Evolutionary conservation across 306 rosid genomes (phyloP).

Genomic region (Vigna hirtella): DNA sequence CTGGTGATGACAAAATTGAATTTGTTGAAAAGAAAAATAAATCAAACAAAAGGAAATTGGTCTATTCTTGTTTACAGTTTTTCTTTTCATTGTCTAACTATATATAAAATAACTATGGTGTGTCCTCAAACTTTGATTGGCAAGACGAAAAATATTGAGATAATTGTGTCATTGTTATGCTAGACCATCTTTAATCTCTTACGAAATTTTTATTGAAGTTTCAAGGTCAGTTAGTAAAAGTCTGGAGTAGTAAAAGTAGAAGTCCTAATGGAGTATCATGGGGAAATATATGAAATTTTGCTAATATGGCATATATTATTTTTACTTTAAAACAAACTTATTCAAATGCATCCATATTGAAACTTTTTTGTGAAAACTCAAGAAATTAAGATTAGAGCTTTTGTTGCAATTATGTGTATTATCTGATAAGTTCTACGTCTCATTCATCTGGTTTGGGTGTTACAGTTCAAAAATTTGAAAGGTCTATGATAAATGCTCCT

Average conservation of each 20-base stretch:
- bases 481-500: constrained; percentile 80
- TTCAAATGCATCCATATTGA: constrained; percentile 25
- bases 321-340: background rate
- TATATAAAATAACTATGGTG: background rate
- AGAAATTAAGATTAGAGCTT: constrained; percentile 16
- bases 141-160: constrained; percentile 12
- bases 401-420: constrained; percentile 28
- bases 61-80: constrained; percentile 12
- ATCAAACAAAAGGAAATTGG: constrained; percentile 14
- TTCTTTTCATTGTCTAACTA: background rate
- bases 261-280: constrained; percentile 22
- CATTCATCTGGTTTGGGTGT: constrained; percentile 50
- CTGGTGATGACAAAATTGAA: background rate
- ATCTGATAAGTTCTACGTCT: constrained; percentile 30
- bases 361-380: constrained; percentile 13
- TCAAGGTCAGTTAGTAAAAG: background rate
- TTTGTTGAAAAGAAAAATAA: constrained; percentile 1
- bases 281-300: background rate
- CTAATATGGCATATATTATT: background rate
- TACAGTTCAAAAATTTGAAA: constrained; percentile 81
- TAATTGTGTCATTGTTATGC: constrained; percentile 10
- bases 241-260: background rate
- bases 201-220: background rate
- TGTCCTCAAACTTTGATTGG: constrained; percentile 17
- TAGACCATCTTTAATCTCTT: background rate